Base-by-base conservation (phyloP, 345 rosid genomes). In the Pugionium cornutum region DNA sequence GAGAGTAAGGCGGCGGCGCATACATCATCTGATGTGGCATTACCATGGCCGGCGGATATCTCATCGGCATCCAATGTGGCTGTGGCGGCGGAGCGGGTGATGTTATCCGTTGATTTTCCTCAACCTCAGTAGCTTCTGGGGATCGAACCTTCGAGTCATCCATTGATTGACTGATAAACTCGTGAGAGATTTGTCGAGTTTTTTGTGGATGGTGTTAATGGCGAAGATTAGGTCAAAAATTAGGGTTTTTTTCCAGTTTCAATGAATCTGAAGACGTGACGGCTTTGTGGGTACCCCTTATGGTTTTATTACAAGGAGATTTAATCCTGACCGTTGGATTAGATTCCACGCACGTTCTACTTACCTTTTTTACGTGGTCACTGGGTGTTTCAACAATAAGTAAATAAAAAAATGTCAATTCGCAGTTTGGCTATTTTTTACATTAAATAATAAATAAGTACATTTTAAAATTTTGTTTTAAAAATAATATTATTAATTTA, bases 21-120 rank as follows among this genome's bases (percentile, higher is more conserved):
- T 79, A 89, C 76, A 87, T 79, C 91, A 84, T 78, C 10, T 89
- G 98, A 48, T 81, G 95, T 68, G 81, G 98, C 95, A 89, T 87
- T 79, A 89, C 81, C 89, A 87, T 79, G 28, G 95, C 83, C 9
- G 92, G 77, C 4, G 92, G 88, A 58, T 86, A 89, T 81, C 83
- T 96, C 91, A 86, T 75, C 66, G 84, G 68, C 77, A 81, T 59
- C 98, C 94, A 84, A 51, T 73, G 91, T 53, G 75, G 83, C 26
- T 47, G 84, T 4, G 64, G 82, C 4, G 64, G 75, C 40, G 7
- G 4, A 4, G 31, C 31, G 5, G 61, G 58, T 32, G 10, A 10
- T 18, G 62, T 78, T 39, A 59, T 77, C 59, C 56, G 74, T 7
- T 68, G 74, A 44, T 62, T 68, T 31, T 58, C 58, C 5, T 37